Conservation (phyloP, 2,329 filamentous ascomycete species). For the Leptographium wingfieldii region DNA sequence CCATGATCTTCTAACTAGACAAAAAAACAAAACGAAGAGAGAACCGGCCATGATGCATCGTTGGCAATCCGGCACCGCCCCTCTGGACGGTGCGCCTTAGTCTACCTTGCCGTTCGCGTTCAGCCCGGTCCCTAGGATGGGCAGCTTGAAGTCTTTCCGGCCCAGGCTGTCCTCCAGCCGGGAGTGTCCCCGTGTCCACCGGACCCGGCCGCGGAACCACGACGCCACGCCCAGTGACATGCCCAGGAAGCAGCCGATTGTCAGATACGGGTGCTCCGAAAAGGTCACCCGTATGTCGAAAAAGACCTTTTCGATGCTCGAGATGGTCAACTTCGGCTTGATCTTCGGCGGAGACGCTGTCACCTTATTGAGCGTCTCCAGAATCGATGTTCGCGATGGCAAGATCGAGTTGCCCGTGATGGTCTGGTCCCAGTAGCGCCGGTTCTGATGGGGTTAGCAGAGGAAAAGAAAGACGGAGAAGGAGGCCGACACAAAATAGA, state of each 20-base stretch:
- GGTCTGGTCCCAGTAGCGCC: slow-evolving; percentile 88
- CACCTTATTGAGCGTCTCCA: slow-evolving; percentile 70
- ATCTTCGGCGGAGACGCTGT: slow-evolving; percentile 58
- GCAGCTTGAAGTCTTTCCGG: slow-evolving; percentile 47
- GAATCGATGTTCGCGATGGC: slow-evolving; percentile 76
- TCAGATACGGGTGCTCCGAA: slow-evolving; percentile 45
- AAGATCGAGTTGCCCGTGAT: slow-evolving; percentile 82
- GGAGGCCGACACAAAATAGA: background rate
- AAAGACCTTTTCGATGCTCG: slow-evolving; percentile 58
- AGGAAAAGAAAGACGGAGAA: background rate
- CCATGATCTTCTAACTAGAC: background rate
- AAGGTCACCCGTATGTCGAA: slow-evolving; percentile 49
- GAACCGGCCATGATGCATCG: background rate
- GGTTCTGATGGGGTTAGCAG: slow-evolving; percentile 49
- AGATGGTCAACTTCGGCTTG: slow-evolving; percentile 65
- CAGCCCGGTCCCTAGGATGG: slow-evolving; percentile 36
- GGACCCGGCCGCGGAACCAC: slow-evolving; percentile 41
- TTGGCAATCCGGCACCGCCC: background rate
- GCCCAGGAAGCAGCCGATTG: slow-evolving; percentile 43
- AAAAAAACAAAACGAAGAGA: background rate
- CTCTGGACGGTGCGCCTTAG: slow-evolving; percentile 13
- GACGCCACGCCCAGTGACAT: slow-evolving; percentile 39
- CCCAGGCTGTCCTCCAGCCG: slow-evolving; percentile 43
- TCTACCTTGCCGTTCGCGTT: slow-evolving; percentile 39
- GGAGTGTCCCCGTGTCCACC: slow-evolving; percentile 47